Evolutionary conservation across 2,329 filamentous ascomycete species (phyloP), one percentile per base, ranked within the genome.

Genomic region (Davidsoniella virescens): DNA sequence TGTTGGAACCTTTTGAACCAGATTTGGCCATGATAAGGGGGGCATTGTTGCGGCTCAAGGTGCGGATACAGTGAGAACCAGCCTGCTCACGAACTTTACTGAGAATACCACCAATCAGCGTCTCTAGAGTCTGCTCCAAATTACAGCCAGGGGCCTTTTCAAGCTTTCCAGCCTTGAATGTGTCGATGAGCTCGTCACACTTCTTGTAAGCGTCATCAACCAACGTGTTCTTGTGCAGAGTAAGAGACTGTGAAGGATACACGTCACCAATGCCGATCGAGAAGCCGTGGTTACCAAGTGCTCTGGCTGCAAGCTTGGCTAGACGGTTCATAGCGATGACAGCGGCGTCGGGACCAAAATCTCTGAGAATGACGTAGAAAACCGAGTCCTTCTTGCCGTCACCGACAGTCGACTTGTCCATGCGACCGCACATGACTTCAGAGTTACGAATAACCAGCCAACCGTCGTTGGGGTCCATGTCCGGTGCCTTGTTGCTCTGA

Each of bases 351-450:
- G 88, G 85, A 0, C 92, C 92, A 59, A 84, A 98, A 67, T 98
- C 92, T 70, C 92, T 78, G 58, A 96, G 77, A 61, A 98, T 90
- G 51, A 96, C 84, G 60, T 95, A 98, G 61, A 96, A 98, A 17
- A 98, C 81, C 0, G 88, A 95, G 62, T 94, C 90, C 62, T 98
- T 98, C 70, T 96, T 96, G 58, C 92, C 92, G 5, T 86, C 80
- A 57, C 92, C 92, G n/a, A 98, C 86, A 0, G 88, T 96, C 1
- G 86, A 84, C 66, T 98, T 98, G 69, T 98, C 92, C 87, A 96
- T 95, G 53, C 82, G 77, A 54, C 92, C 92, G 61, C 90, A 96
- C 85, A 98, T 94, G 54, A 96, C 80, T 63, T 95, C 88, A 0
- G 90, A 96, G 62, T 98, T 96, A 52, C 90, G 84, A 55, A 98